phyloP scores from a whole-genome alignment of 306 rosid species.

The Pyrus betulifolia region DNA sequence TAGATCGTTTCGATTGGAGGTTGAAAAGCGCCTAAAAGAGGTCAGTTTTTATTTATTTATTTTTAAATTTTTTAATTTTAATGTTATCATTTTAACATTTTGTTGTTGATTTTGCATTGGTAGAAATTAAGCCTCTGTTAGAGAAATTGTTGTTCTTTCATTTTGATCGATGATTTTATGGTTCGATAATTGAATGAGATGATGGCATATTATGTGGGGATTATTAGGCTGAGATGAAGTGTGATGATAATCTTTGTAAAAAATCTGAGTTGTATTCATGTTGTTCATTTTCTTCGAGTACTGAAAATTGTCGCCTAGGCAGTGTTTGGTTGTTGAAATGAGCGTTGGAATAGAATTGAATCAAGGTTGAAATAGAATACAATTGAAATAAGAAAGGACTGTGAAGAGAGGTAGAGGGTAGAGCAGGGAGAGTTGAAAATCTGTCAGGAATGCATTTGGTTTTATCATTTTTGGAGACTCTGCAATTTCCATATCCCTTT shows the following conservation, averaged over 20 bases:
- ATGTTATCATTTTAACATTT: not conserved
- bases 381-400: not conserved
- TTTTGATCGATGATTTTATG: not conserved
- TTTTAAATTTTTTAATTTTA: not conserved
- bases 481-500: not conserved
- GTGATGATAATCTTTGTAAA: not conserved
- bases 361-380: not conserved
- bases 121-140: not conserved
- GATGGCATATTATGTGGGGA: not conserved
- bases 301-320: not conserved
- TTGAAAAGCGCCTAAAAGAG: slow-evolving; percentile 49
- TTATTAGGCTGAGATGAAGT: not conserved
- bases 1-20: slow-evolving; percentile 49
- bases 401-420: not conserved
- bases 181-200: not conserved
- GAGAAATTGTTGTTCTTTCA: not conserved
- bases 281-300: not conserved
- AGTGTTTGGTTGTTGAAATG: not conserved
- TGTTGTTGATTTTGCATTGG: not conserved
- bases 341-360: not conserved
- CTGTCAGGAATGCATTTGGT: not conserved
- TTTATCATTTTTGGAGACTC: not conserved
- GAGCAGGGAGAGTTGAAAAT: not conserved
- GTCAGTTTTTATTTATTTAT: not conserved
- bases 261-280: not conserved